Base-by-base conservation (phyloP, 75 land plant genomes). In the Adiantum capillusveneris region DNA sequence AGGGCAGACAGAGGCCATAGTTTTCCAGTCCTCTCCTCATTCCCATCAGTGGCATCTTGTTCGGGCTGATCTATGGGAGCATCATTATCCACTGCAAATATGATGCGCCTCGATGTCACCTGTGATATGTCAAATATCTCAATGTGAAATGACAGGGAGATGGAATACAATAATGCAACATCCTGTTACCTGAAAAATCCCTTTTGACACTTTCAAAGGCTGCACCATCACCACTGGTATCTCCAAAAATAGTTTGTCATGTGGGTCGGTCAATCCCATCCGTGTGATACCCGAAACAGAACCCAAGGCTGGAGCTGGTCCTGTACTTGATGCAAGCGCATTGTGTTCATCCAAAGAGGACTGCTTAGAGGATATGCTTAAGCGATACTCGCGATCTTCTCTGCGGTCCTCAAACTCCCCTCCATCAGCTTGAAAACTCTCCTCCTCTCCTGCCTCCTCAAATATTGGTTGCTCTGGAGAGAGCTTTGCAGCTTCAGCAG, bases 161-260 rank as follows among this genome's bases (percentile, higher is more conserved):
- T n/a, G n/a, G n/a, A n/a, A n/a, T n/a, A n/a, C n/a, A n/a, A n/a
- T n/a, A n/a, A n/a, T n/a, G n/a, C n/a, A n/a, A n/a, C n/a, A n/a
- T n/a, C n/a, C n/a, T n/a, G n/a, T 24, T 46, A 87, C 99, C 73
- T 95, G 96, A 59, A 95, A 87, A 31, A 77, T 84, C 71, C 99
- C 99, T 45, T 46, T 63, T 43, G 72, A 43, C 44, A 84, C 72
- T 51, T 67, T 82, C 57, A 90, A 67, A n/a, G 97, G 97, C 24
- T 81, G 85, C 44, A 95, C 88, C 92, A 95, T 84, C 19, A 76
- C 65, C 29, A 84, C 77, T 29, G 97, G 68, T 55, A 95, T 74
- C 74, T 95, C 99, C 67, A 90, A 58, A 44, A 95, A 53, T 27
- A 90, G 73, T 45, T 76, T 78, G 64, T 95, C 99, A 17, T 55